phyloP scores from a whole-genome alignment of 805 yeast species.

The Scheffersomyces amazonensis region DNA sequence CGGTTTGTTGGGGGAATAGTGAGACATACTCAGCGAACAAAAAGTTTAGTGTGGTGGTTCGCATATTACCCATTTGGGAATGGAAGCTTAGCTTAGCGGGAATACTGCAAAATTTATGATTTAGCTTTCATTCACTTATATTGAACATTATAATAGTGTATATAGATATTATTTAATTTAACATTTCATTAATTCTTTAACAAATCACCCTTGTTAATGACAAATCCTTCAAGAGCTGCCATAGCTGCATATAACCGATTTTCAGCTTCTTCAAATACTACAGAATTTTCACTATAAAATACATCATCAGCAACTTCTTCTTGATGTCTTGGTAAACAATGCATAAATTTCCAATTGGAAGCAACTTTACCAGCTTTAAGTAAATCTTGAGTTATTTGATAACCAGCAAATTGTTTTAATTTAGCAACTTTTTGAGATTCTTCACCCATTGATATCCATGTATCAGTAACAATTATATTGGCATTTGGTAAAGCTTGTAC shows the following conservation, averaged over 20 bases:
- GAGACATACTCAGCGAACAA: too few species aligned
- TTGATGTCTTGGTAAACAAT: constrained; percentile 91
- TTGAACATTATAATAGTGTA: too few species aligned
- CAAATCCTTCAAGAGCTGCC: constrained; percentile 88
- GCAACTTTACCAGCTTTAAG: constrained; percentile 57
- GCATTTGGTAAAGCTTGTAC: constrained; percentile 69
- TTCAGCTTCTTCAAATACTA: constrained; percentile 95
- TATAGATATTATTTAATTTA: too few species aligned
- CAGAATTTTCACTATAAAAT: constrained; percentile 72
- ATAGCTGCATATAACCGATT: constrained; percentile 95
- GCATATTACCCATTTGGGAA: too few species aligned
- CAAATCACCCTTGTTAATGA: constrained; percentile 73
- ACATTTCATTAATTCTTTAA: constrained; percentile 4
- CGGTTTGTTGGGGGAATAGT: too few species aligned
- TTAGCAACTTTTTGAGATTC: constrained; percentile 73
- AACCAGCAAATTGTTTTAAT: constrained; percentile 79
- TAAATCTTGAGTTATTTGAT: constrained; percentile 74
- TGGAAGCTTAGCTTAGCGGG: too few species aligned
- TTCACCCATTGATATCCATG: constrained; percentile 98
- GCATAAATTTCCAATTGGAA: constrained; percentile 86
- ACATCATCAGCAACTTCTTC: constrained; percentile 95
- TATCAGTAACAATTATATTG: constrained; percentile 87
- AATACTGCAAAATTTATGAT: too few species aligned
- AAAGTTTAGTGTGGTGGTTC: too few species aligned
- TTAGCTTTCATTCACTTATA: too few species aligned